Base-by-base conservation (phyloP, 768 basidiomycete species). In the Mycena kentingensis region DNA sequence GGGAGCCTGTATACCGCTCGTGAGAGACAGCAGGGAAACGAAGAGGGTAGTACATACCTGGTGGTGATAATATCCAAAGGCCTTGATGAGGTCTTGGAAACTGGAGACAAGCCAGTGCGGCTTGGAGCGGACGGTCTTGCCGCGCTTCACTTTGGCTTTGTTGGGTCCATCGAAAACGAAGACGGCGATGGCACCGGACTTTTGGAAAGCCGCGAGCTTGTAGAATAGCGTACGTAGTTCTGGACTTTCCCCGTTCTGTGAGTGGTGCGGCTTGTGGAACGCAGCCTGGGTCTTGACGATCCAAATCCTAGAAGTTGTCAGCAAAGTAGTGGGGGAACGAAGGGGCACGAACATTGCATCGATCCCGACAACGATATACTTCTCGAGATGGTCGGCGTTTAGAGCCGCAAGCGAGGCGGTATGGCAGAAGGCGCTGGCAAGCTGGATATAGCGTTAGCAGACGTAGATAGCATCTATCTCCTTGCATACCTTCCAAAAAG, bases 121-220 rank as follows among this genome's bases (percentile, higher is more conserved):
- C 62, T 65, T 60, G 52, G 57, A 56, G 41, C 55, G 47, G 34
- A 67, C 66, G 31, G 60, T 47, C 49, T 69, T 71, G 35, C 70
- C 68, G 4, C 76, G 67, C 62, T 81, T 81, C 31, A 67, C 54
- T 4, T 50, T 36, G 4, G 81, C 79, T 29, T 77, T 68, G 18
- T 66, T 44, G 0, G 71, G 68, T 0, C 81, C 80, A 63, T 83
- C 76, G 54, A 82, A 81, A 0, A 82, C 75, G 60, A 82, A 79
- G 1, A 81, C 63, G 5, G 70, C 69, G 1, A 70, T 62, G 31
- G 78, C 57, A 1, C 74, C 71, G 3, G 70, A 60, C 6, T 68
- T 51, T 1, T 76, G 60, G 7, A 82, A 62, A 1, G 65, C 54
- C 1, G 69, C 63, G 13, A 78, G 68, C 19, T 73, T 73, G 67